These are phyloP conservation scores for Penicillium glabrum DNA, from an alignment of 2,329 filamentous ascomycete species.

Conservation along the genomic window DNA sequence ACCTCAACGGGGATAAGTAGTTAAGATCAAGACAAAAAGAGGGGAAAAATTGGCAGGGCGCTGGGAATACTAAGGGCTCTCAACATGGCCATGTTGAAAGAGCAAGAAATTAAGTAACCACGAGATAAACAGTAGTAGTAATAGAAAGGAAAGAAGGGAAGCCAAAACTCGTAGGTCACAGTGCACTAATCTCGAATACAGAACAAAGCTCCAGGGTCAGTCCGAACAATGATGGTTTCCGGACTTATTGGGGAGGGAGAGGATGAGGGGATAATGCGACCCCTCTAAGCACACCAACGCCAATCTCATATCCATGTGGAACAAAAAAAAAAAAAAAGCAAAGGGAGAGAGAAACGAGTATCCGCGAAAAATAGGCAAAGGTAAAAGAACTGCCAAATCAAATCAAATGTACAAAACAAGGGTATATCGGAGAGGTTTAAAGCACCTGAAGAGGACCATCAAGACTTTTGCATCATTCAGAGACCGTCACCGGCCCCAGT, in stretches of 20 bases:
- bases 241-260: slow-evolving; percentile 9
- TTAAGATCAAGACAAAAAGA: background rate
- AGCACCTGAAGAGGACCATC: slow-evolving; percentile 34
- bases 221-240: slow-evolving; percentile 5
- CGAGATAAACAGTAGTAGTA: slow-evolving; percentile 29
- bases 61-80: slow-evolving; percentile 4
- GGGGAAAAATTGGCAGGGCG: slow-evolving; percentile 3
- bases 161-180: slow-evolving; percentile 30
- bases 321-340: slow-evolving; percentile 15
- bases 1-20: background rate
- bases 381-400: background rate
- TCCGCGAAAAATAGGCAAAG: slow-evolving; percentile 6
- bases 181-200: slow-evolving; percentile 29
- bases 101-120: slow-evolving; percentile 27
- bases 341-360: slow-evolving; percentile 18
- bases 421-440: slow-evolving; percentile 38
- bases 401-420: slow-evolving; percentile 41
- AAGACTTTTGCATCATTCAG: slow-evolving; percentile 35
- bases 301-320: slow-evolving; percentile 34
- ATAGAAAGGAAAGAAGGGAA: slow-evolving; percentile 28
- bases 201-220: slow-evolving; percentile 9
- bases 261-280: slow-evolving; percentile 26
- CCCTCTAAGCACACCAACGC: slow-evolving; percentile 37
- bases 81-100: slow-evolving; percentile 8
- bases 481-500: slow-evolving; percentile 39